A percentile compares a stretch with the other conserved stretches of the same genome.
Evolutionary conservation across 192 early-diverging fungal genomes (phyloP).

Genomic region (Mortierella antarctica): DNA sequence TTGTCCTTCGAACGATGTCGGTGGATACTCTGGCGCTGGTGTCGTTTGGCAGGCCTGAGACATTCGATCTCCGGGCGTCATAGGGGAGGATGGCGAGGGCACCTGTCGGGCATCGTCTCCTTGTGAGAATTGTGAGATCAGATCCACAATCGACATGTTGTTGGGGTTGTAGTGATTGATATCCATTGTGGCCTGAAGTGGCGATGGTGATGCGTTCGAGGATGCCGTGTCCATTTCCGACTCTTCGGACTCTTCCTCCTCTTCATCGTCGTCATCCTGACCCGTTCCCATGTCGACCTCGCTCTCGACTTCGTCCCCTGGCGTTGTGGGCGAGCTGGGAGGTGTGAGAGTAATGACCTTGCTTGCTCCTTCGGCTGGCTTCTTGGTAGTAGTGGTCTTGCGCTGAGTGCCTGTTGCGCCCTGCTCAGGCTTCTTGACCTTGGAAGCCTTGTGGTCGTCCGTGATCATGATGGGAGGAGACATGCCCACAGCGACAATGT

Average conservation of each 20-base stretch:
- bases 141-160: slow-evolving; percentile 35
- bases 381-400: slow-evolving; percentile 16
- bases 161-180: slow-evolving; percentile 46
- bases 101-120: slow-evolving; percentile 36
- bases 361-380: slow-evolving; percentile 7
- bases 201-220: slow-evolving; percentile 44
- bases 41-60: slow-evolving; percentile 37
- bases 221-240: slow-evolving; percentile 41
- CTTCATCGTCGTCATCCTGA: slow-evolving; percentile 39
- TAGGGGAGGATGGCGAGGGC: slow-evolving; percentile 43
- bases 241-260: slow-evolving; percentile 38
- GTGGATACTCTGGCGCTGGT: slow-evolving; percentile 24
- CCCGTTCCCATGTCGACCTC: slow-evolving; percentile 45
- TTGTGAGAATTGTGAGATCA: slow-evolving; percentile 53
- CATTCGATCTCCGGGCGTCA: slow-evolving; percentile 25
- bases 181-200: slow-evolving; percentile 44
- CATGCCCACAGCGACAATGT: slow-evolving; percentile 79
- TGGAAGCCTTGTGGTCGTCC: slow-evolving; percentile 95
- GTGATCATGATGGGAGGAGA: slow-evolving; percentile 97
- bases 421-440: slow-evolving; percentile 61
- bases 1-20: slow-evolving; percentile 17
- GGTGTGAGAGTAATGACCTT: slow-evolving; percentile 49
- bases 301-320: slow-evolving; percentile 42
- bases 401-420: slow-evolving; percentile 4
- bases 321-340: slow-evolving; percentile 37